Evolutionary conservation across 2,329 filamentous ascomycete species (phyloP).

Genomic region (Sarocladium oryzae): DNA sequence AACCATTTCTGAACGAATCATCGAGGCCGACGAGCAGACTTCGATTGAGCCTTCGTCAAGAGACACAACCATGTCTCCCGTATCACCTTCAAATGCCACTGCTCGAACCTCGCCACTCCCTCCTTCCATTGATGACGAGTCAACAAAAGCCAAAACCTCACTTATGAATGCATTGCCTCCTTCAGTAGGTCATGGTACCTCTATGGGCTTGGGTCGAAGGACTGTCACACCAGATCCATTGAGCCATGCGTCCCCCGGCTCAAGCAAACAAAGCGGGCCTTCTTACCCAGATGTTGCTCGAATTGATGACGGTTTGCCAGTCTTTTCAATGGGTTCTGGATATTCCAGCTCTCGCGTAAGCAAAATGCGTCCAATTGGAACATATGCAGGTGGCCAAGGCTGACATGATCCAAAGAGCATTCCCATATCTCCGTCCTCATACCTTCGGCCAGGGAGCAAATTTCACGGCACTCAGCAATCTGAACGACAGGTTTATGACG

Average conservation of each 20-base stretch:
- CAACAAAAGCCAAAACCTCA: conserved; percentile 24
- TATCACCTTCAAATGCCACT: conserved; percentile 28
- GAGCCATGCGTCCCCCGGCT: background rate
- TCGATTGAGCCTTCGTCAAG: conserved; percentile 27
- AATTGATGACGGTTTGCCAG: conserved; percentile 14
- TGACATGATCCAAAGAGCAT: conserved; percentile 47
- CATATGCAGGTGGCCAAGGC: background rate
- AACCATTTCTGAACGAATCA: background rate
- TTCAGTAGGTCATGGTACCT: conserved; percentile 17
- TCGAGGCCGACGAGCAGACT: conserved; percentile 16
- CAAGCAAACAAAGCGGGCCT: background rate
- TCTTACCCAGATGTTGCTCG: background rate
- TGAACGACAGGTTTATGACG: conserved; percentile 87
- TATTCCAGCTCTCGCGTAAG: conserved; percentile 31
- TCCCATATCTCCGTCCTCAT: conserved; percentile 77
- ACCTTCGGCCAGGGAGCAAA: conserved; percentile 76
- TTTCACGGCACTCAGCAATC: conserved; percentile 91
- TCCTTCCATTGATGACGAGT: conserved; percentile 22
- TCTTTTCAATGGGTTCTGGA: conserved; percentile 28
- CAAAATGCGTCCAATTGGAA: conserved; percentile 31
- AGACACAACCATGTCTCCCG: conserved; percentile 38
- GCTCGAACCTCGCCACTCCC: conserved; percentile 27
- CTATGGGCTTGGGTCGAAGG: background rate
- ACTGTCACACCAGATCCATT: background rate
- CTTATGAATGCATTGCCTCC: background rate